A percentile compares a stretch with the other conserved stretches of the same genome.
Conservation (phyloP, 345 rosid genomes). For the Cochlearia excelsa region DNA sequence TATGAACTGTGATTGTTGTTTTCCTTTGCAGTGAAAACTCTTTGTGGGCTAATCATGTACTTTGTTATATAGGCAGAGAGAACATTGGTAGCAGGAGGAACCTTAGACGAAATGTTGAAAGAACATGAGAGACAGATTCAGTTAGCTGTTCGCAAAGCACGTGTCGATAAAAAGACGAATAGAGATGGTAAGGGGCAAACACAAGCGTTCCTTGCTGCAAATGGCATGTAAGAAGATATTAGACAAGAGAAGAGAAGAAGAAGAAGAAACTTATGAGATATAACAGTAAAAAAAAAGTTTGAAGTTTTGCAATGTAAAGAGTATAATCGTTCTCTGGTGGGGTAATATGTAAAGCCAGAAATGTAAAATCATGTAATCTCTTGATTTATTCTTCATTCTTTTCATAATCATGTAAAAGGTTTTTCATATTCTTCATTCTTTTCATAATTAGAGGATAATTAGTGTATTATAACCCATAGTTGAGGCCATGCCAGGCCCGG, state of each 20-base stretch:
- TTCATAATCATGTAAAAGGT: too few species aligned
- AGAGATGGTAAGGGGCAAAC: constrained; percentile 27
- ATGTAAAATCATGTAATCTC: constrained; percentile 15
- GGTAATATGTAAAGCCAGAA: constrained; percentile 26
- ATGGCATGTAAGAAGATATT: constrained; percentile 25
- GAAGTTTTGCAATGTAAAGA: constrained; percentile 13
- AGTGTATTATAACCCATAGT: too few species aligned
- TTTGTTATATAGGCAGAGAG: constrained; percentile 36
- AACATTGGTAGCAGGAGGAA: constrained; percentile 57
- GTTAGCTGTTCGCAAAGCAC: constrained; percentile 75
- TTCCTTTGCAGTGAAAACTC: constrained; percentile 14
- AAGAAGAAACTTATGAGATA: constrained; percentile 21
- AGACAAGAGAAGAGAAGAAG: constrained; percentile 1
- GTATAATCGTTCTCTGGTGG: constrained; percentile 14
- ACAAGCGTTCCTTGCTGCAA: constrained; percentile 24
- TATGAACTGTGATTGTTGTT: neutral
- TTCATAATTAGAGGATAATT: too few species aligned
- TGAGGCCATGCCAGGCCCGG: too few species aligned
- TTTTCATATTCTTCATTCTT: too few species aligned
- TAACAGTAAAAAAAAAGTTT: neutral
- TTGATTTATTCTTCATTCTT: constrained; percentile 2
- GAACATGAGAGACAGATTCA: constrained; percentile 82
- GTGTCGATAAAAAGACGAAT: constrained; percentile 49
- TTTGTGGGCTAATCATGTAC: constrained; percentile 10
- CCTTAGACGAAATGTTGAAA: constrained; percentile 86